phyloP scores from a whole-genome alignment of 352 stramenopile species.

The Globisporangium polare region DNA sequence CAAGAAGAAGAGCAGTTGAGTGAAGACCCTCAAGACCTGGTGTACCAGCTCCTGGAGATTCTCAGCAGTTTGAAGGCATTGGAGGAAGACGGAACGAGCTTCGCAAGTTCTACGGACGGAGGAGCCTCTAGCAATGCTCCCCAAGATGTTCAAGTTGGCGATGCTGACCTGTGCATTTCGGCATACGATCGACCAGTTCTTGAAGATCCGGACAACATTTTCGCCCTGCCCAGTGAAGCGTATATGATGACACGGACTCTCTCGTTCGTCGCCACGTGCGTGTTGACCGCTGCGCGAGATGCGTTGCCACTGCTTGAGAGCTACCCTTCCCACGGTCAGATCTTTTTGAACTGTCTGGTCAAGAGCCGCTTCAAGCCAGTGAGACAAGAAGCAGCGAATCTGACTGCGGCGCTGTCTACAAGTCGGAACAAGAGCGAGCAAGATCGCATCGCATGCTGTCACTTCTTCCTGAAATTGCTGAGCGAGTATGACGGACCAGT shows the following conservation, averaged over 20 bases:
- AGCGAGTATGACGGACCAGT: conserved; percentile 42
- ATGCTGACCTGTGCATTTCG: conserved; percentile 23
- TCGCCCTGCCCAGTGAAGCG: conserved; percentile 40
- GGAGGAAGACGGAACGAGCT: conserved; percentile 10
- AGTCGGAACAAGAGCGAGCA: conserved; percentile 39
- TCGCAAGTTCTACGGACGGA: background rate
- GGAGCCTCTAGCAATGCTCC: background rate
- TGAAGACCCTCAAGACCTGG: conserved; percentile 26
- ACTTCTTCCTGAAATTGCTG: conserved; percentile 46
- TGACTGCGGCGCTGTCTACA: conserved; percentile 39
- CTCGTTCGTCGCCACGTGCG: conserved; percentile 43
- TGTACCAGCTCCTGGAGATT: conserved; percentile 40
- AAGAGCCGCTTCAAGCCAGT: conserved; percentile 42
- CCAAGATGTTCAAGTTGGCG: conserved; percentile 5
- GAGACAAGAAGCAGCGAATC: conserved; percentile 39
- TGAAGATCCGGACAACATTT: conserved; percentile 43
- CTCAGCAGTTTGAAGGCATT: conserved; percentile 30
- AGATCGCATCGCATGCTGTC: conserved; percentile 40
- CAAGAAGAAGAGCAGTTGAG: conserved; percentile 22
- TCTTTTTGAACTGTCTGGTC: conserved; percentile 45
- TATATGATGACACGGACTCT: conserved; percentile 56
- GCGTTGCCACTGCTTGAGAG: conserved; percentile 34
- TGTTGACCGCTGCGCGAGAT: conserved; percentile 24
- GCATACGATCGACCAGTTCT: conserved; percentile 35
- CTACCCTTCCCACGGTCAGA: conserved; percentile 32